Conservation (phyloP, 2,329 filamentous ascomycete genomes). For the Seiridium cupressi region DNA sequence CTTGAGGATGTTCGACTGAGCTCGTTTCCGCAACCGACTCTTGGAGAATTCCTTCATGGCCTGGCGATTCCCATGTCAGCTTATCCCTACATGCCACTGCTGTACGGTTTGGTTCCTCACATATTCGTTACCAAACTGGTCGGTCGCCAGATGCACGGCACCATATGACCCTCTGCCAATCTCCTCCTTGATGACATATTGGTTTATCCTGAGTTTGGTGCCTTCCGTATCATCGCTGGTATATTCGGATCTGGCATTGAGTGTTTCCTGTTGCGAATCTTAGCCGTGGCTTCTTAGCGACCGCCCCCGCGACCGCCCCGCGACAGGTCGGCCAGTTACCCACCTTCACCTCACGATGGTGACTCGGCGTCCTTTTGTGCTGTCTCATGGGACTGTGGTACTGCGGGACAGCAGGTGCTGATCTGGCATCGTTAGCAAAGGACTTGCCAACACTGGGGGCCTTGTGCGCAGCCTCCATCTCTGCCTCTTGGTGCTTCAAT, state of each 20-base stretch:
- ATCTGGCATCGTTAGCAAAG: conserved; percentile 29
- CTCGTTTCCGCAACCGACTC: conserved; percentile 80
- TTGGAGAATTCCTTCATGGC: conserved; percentile 99
- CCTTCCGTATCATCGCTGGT: conserved; percentile 82
- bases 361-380: conserved; percentile 55
- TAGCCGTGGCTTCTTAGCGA: conserved; percentile 2
- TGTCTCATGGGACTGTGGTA: conserved; percentile 56
- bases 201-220: conserved; percentile 85
- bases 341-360: conserved; percentile 58
- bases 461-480: background rate
- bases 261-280: conserved; percentile 66
- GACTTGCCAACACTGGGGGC: background rate
- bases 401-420: conserved; percentile 37
- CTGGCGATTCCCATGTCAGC: conserved; percentile 41
- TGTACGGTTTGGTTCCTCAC: conserved; percentile 46
- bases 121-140: conserved; percentile 91
- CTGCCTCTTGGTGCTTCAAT: too few relatives aligned
- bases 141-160: conserved; percentile 83
- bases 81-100: background rate
- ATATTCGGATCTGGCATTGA: conserved; percentile 86
- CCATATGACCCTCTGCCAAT: conserved; percentile 97
- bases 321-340: conserved; percentile 12
- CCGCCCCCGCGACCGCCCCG: background rate
- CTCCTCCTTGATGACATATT: conserved; percentile 91
- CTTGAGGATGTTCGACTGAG: conserved; percentile 80